A percentile compares a stretch with the other conserved stretches of the same genome.
phyloP scores from a whole-genome alignment of 768 basidiomycete genomes.

The Dendrothele bispora region DNA sequence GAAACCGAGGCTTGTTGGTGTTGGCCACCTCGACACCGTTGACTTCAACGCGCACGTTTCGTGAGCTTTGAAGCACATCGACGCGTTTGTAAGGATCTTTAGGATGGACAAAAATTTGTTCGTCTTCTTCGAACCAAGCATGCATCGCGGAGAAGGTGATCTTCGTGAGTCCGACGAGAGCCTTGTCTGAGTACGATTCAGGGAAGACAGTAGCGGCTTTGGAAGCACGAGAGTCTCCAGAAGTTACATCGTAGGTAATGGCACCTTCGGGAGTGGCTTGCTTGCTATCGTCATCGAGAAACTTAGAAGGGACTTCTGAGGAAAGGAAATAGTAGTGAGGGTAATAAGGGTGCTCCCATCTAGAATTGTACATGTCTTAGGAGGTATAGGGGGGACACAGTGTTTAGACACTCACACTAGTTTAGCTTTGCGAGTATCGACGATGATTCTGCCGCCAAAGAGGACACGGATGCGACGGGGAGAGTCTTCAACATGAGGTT shows the following conservation, averaged over 20 bases:
- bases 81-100: constrained; percentile 75
- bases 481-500: constrained; percentile 47
- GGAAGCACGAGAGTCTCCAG: constrained; percentile 37
- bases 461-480: constrained; percentile 54
- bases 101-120: constrained; percentile 57
- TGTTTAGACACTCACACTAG: constrained; percentile 55
- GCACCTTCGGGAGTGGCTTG: constrained; percentile 26
- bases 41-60: constrained; percentile 59
- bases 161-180: constrained; percentile 48
- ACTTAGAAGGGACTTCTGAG: constrained; percentile 43
- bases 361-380: constrained; percentile 14
- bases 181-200: constrained; percentile 30
- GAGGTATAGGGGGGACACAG: neutral
- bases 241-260: constrained; percentile 46
- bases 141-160: constrained; percentile 52
- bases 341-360: constrained; percentile 57
- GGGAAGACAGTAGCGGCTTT: constrained; percentile 35
- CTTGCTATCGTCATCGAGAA: constrained; percentile 28
- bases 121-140: constrained; percentile 72
- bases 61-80: constrained; percentile 59
- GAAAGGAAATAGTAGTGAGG: constrained; percentile 55
- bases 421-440: constrained; percentile 58
- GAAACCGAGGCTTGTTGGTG: constrained; percentile 49
- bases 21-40: constrained; percentile 65
- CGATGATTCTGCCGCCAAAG: constrained; percentile 48